phyloP scores from a whole-genome alignment of 495 filamentous ascomycete genomes.

The Talaromyces trachyspermus region DNA sequence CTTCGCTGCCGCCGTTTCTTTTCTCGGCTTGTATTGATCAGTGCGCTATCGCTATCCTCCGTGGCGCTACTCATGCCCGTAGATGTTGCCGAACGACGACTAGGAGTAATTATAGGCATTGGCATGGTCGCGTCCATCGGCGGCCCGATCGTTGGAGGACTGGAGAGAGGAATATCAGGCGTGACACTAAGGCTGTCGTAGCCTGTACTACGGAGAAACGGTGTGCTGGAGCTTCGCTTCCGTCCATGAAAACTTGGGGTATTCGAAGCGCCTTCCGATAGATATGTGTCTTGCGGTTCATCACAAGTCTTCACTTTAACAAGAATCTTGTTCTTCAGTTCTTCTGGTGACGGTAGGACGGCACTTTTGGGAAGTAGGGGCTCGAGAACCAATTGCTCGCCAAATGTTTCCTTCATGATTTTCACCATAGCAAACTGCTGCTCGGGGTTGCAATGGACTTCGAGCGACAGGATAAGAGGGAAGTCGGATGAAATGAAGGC shows the following conservation, averaged over 20 bases:
- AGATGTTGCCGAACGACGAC: slow-evolving; percentile 45
- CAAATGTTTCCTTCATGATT: slow-evolving; percentile 79
- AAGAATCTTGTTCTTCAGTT: slow-evolving; percentile 73
- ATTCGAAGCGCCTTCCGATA: slow-evolving; percentile 35
- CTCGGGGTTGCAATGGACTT: slow-evolving; percentile 80
- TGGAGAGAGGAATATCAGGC: slow-evolving; percentile 48
- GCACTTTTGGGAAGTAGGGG: slow-evolving; percentile 58
- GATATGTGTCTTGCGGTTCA: slow-evolving; percentile 19
- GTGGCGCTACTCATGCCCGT: slow-evolving; percentile 53
- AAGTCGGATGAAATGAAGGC: slow-evolving; percentile 76
- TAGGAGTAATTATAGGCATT: slow-evolving; percentile 36
- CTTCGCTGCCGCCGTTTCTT: slow-evolving; percentile 59
- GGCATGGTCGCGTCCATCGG: slow-evolving; percentile 19
- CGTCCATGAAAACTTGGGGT: slow-evolving; percentile 48
- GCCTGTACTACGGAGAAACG: slow-evolving; percentile 52
- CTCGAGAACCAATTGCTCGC: slow-evolving; percentile 65
- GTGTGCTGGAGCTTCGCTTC: slow-evolving; percentile 74
- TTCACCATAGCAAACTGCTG: slow-evolving; percentile 87
- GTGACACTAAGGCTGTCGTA: slow-evolving; percentile 49
- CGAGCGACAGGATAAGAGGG: slow-evolving; percentile 87
- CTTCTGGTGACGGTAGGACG: slow-evolving; percentile 74
- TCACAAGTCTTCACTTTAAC: slow-evolving; percentile 83
- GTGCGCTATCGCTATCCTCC: slow-evolving; percentile 54
- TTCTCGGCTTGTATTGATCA: slow-evolving; percentile 32
- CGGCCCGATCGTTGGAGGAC: slow-evolving; percentile 47